Conservation (phyloP, 2,329 filamentous ascomycete species). For the Zymoseptoria passerinii region DNA sequence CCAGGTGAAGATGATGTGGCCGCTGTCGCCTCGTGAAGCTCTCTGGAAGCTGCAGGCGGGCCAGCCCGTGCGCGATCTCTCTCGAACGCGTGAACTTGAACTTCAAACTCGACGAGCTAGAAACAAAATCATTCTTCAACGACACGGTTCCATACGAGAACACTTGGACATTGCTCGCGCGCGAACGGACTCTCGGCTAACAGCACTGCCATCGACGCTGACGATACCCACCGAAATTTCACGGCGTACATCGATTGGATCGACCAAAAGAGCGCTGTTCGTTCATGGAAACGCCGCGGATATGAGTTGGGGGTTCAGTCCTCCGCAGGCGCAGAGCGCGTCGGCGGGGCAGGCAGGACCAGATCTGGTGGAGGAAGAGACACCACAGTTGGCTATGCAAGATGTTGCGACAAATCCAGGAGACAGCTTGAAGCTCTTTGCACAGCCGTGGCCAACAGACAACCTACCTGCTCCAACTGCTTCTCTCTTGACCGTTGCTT, state of each 20-base stretch:
- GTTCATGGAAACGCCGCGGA: not conserved
- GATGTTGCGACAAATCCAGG: conserved; percentile 60
- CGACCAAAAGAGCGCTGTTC: not conserved
- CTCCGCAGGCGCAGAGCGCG: not conserved
- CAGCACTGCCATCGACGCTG: not conserved
- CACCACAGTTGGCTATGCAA: conserved; percentile 72
- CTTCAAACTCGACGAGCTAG: not conserved
- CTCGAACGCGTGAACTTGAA: not conserved
- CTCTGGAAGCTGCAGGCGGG: not conserved
- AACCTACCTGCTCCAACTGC: conserved; percentile 65
- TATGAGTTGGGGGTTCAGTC: not conserved
- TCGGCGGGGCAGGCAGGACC: conserved; percentile 40
- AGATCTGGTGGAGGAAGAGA: conserved; percentile 69
- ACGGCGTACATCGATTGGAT: not conserved
- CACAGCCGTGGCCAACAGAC: conserved; percentile 63
- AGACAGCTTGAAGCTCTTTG: conserved; percentile 69
- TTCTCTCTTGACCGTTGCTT: conserved; percentile 76
- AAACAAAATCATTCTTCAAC: not conserved
- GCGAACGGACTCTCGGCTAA: not conserved
- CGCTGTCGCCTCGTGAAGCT: not conserved
- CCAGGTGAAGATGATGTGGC: not conserved
- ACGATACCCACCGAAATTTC: not conserved
- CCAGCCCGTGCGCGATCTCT: not conserved
- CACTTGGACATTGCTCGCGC: not conserved
- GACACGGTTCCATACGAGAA: not conserved